Conservation (phyloP, 164 flowering plant species). For the Stephania cephalantha region DNA sequence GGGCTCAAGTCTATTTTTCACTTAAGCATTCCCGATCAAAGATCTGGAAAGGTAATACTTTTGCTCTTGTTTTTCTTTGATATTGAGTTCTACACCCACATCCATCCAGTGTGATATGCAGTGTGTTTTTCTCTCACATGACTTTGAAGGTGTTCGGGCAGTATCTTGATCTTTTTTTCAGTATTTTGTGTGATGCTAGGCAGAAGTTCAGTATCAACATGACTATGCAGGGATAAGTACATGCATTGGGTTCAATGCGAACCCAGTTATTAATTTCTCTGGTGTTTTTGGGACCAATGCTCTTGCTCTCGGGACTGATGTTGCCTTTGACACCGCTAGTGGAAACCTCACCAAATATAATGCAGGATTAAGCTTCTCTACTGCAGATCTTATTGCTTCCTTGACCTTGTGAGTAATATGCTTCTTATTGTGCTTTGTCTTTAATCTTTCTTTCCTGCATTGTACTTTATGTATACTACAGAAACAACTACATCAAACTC, state of each 20-base stretch:
- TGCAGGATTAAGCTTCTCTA: constrained; percentile 50
- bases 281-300: constrained; percentile 54
- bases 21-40: constrained; percentile 69
- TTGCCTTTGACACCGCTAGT: constrained; percentile 60
- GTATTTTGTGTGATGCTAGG: constrained; percentile 22
- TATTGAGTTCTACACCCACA: too few species aligned
- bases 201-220: constrained; percentile 67
- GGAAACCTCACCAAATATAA: constrained; percentile 55
- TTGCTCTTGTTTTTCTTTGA: background rate
- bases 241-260: constrained; percentile 69
- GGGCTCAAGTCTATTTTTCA: constrained; percentile 78
- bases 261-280: constrained; percentile 61
- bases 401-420: constrained; percentile 50
- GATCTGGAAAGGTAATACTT: constrained; percentile 65
- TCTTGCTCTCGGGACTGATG: constrained; percentile 50
- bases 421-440: background rate
- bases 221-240: constrained; percentile 69
- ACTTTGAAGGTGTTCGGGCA: background rate
- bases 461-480: background rate
- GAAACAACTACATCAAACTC: too few species aligned
- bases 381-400: constrained; percentile 59
- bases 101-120: too few species aligned
- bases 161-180: background rate
- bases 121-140: background rate
- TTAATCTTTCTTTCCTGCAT: background rate